phyloP scores from a whole-genome alignment of 176 grass and related monocot genomes.

The Phoenix dactylifera region DNA sequence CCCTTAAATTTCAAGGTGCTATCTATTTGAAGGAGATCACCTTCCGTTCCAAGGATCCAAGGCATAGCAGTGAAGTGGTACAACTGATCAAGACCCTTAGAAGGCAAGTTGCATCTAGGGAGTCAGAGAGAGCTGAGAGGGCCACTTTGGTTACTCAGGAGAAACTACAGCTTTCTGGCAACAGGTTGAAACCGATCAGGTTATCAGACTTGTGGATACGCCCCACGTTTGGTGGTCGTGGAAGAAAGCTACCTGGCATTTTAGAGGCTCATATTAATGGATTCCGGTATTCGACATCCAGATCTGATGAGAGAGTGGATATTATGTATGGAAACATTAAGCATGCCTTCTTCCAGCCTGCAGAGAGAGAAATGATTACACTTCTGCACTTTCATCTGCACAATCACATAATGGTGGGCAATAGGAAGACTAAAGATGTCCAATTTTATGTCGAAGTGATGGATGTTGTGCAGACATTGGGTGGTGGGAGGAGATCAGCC shows the following conservation, averaged over 20 bases:
- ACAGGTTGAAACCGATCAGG: conserved; percentile 53
- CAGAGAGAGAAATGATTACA: conserved; percentile 89
- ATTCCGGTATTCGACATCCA: conserved; percentile 67
- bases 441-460: conserved; percentile 95
- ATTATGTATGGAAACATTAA: conserved; percentile 85
- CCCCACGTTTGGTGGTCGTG: conserved; percentile 67
- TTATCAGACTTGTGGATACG: conserved; percentile 82
- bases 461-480: conserved; percentile 80
- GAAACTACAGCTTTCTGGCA: conserved; percentile 58
- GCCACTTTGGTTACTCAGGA: conserved; percentile 90
- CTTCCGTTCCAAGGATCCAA: conserved; percentile 64
- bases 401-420: conserved; percentile 91
- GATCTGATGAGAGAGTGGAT: conserved; percentile 71
- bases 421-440: conserved; percentile 89
- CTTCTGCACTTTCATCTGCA: conserved; percentile 81
- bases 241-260: conserved; percentile 57
- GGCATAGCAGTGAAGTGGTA: conserved; percentile 81
- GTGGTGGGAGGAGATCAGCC: conserved; percentile 46
- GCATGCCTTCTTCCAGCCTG: conserved; percentile 92
- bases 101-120: conserved; percentile 73
- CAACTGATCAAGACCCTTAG: conserved; percentile 78
- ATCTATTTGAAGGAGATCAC: conserved; percentile 84
- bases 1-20: conserved; percentile 52
- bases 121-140: conserved; percentile 85
- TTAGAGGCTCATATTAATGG: conserved; percentile 87